phyloP scores from a whole-genome alignment of 139 green algal species.

The Chlorella sp. region DNA sequence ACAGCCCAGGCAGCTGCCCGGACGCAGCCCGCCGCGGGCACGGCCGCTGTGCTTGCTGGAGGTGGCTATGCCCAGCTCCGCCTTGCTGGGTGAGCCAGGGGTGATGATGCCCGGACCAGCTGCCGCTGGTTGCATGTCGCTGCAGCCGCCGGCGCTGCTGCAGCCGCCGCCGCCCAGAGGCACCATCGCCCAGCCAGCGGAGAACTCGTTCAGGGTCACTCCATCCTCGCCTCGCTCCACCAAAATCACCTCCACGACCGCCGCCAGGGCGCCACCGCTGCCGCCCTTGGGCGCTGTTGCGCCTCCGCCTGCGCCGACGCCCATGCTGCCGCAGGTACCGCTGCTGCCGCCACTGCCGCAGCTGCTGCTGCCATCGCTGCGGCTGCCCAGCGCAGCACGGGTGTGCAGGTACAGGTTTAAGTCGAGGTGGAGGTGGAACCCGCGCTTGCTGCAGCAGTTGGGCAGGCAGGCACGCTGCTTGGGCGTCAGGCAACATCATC shows the following conservation, averaged over 20 bases:
- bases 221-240: constrained; percentile 52
- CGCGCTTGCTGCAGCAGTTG: neutral
- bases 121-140: neutral
- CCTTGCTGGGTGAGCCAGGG: neutral
- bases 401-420: constrained; percentile 70
- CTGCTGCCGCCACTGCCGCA: neutral
- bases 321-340: neutral
- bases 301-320: neutral
- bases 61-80: neutral
- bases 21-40: neutral
- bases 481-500: too few species aligned
- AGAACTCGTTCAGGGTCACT: constrained; percentile 54
- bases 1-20: neutral
- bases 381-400: neutral
- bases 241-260: constrained; percentile 69
- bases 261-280: constrained; percentile 42
- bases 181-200: constrained; percentile 67
- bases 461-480: too few species aligned
- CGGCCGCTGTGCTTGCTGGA: neutral
- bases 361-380: neutral
- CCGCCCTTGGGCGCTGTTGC: constrained; percentile 14
- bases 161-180: constrained; percentile 50
- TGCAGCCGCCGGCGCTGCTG: neutral
- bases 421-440: constrained; percentile 55
- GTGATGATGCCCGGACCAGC: neutral